Evolutionary conservation across 176 grass and related monocot species (phyloP).

Genomic region (Triticum timopheevii): DNA sequence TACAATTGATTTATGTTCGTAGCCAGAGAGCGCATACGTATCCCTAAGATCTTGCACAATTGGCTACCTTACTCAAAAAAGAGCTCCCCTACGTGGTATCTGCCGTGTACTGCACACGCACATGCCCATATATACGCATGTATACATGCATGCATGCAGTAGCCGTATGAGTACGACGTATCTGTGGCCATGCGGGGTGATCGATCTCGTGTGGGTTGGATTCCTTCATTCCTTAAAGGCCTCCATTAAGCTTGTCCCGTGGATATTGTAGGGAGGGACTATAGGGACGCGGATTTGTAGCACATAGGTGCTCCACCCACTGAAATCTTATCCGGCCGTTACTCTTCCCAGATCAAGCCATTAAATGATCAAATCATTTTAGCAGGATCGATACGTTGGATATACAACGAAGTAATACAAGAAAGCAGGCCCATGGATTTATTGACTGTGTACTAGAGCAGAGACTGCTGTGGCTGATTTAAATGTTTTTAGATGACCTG

Average conservation of each 20-base stretch:
- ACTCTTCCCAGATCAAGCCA: too few relatives aligned
- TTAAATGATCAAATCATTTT: too few relatives aligned
- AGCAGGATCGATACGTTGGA: too few relatives aligned
- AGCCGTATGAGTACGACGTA: background rate
- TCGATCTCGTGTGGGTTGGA: background rate
- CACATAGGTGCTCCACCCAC: too few relatives aligned
- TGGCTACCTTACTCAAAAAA: background rate
- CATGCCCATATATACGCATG: too few relatives aligned
- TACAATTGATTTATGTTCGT: background rate
- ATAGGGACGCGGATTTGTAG: too few relatives aligned
- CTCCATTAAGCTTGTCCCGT: background rate
- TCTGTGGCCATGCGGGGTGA: background rate
- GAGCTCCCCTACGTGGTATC: background rate
- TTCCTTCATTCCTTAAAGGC: background rate
- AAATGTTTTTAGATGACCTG: too few relatives aligned
- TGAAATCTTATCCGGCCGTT: too few relatives aligned
- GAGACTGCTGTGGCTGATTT: too few relatives aligned
- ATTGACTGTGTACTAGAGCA: too few relatives aligned
- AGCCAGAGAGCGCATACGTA: background rate
- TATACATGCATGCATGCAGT: background rate
- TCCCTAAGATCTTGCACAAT: background rate
- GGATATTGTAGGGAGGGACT: background rate
- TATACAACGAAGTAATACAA: too few relatives aligned
- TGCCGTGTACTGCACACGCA: background rate
- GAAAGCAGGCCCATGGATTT: too few relatives aligned